phyloP scores from a whole-genome alignment of 2,329 filamentous ascomycete species.

The Aspergillus sclerotialis region DNA sequence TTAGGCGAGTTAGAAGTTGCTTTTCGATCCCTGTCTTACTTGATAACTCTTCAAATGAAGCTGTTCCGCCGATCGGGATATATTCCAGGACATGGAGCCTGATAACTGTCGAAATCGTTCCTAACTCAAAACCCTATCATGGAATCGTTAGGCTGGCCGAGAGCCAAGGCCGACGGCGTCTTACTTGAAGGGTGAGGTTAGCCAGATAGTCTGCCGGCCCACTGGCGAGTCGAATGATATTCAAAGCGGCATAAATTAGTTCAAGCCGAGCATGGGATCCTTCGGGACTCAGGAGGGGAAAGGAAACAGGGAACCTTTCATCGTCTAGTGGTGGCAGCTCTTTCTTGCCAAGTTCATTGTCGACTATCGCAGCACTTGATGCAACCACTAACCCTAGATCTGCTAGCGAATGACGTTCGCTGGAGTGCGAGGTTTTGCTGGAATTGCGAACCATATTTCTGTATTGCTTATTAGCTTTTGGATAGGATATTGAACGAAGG shows the following conservation, averaged over 20 bases:
- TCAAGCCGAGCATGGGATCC: not conserved
- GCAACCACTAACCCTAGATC: slow-evolving; percentile 1
- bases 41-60: not conserved
- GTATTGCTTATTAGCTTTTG: too few relatives aligned
- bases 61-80: not conserved
- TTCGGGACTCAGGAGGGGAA: slow-evolving; percentile 1
- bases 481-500: too few relatives aligned
- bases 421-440: too few relatives aligned
- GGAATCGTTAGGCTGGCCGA: too few relatives aligned
- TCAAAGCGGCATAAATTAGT: not conserved
- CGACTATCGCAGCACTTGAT: not conserved
- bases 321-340: not conserved
- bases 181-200: not conserved
- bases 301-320: not conserved
- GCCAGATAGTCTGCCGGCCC: not conserved
- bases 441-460: too few relatives aligned
- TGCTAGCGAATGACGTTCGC: not conserved
- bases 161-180: too few relatives aligned
- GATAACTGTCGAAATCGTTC: not conserved
- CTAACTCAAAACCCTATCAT: slow-evolving; percentile 1
- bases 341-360: not conserved
- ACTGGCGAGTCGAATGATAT: not conserved
- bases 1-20: not conserved
- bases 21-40: not conserved
- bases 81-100: not conserved